Conservation (phyloP, 164 flowering plant species). For the Vitis rotundifolia region DNA sequence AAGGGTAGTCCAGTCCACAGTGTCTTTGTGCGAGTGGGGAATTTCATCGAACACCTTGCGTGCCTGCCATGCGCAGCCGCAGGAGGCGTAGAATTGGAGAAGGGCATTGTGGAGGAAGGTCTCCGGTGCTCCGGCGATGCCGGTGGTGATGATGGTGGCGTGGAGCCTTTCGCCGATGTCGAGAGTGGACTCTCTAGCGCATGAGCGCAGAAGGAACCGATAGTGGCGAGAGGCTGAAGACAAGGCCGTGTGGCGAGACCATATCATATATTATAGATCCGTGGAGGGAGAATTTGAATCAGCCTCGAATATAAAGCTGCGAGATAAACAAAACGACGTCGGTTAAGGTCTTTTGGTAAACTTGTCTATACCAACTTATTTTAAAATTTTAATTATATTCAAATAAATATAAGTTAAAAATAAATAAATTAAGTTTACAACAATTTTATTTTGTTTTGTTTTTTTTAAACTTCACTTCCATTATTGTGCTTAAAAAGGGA, state of each 20-base stretch:
- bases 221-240: constrained; percentile 30
- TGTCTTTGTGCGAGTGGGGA: constrained; percentile 46
- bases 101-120: constrained; percentile 56
- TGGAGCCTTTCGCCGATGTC: constrained; percentile 45
- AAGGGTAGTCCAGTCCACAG: constrained; percentile 66
- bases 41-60: constrained; percentile 61
- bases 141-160: constrained; percentile 48
- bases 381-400: too few species aligned
- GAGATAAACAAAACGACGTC: too few species aligned
- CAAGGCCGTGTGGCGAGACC: constrained; percentile 20
- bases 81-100: constrained; percentile 47
- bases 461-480: too few species aligned
- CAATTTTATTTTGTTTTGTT: too few species aligned
- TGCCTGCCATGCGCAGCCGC: constrained; percentile 29
- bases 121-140: constrained; percentile 30
- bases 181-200: constrained; percentile 36
- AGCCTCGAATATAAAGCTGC: too few species aligned
- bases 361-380: too few species aligned
- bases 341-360: too few species aligned
- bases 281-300: too few species aligned
- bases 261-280: constrained; percentile 25
- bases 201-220: constrained; percentile 43
- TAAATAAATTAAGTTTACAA: too few species aligned
- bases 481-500: too few species aligned
- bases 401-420: too few species aligned